Conservation (phyloP, 192 early-diverging fungal species). For the Coemansia sp. region DNA sequence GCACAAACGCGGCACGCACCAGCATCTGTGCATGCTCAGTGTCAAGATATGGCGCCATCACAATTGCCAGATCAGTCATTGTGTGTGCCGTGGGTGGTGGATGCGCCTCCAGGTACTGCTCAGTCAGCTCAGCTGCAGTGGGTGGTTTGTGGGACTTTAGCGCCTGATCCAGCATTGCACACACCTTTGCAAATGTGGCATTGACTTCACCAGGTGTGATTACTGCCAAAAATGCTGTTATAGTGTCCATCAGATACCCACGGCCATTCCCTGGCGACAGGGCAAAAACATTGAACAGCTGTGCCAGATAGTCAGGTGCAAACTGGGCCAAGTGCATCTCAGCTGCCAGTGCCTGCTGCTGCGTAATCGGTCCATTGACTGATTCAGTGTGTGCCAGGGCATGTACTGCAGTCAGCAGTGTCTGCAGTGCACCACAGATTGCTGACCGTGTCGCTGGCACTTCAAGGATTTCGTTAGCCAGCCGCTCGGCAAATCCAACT, state of each 20-base stretch:
- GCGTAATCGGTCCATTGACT: conserved; percentile 35
- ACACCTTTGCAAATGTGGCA: conserved; percentile 63
- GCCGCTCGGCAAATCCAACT: conserved; percentile 63
- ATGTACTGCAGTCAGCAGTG: conserved; percentile 54
- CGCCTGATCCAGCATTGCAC: conserved; percentile 57
- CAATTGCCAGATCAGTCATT: conserved; percentile 81
- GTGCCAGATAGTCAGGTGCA: conserved; percentile 67
- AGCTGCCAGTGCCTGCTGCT: conserved; percentile 60
- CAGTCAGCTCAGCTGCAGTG: conserved; percentile 52
- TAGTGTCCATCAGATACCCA: conserved; percentile 67
- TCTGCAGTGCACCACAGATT: conserved; percentile 71
- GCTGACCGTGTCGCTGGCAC: conserved; percentile 72
- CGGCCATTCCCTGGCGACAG: conserved; percentile 61
- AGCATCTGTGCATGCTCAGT: conserved; percentile 62
- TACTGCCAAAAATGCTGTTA: conserved; percentile 64
- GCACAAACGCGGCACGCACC: conserved; percentile 47
- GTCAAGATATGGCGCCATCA: conserved; percentile 74
- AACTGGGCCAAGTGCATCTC: conserved; percentile 61
- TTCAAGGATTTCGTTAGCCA: conserved; percentile 74
- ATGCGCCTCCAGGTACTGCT: conserved; percentile 47
- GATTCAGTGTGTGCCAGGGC: conserved; percentile 21
- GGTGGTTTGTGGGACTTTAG: conserved; percentile 56
- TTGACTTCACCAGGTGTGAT: conserved; percentile 61
- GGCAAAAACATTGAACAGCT: conserved; percentile 78
- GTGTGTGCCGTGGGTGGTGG: conserved; percentile 76